Evolutionary conservation across 306 rosid genomes (phyloP), one percentile per base, ranked within the genome.

Genomic region (Astragalus membranaceus): DNA sequence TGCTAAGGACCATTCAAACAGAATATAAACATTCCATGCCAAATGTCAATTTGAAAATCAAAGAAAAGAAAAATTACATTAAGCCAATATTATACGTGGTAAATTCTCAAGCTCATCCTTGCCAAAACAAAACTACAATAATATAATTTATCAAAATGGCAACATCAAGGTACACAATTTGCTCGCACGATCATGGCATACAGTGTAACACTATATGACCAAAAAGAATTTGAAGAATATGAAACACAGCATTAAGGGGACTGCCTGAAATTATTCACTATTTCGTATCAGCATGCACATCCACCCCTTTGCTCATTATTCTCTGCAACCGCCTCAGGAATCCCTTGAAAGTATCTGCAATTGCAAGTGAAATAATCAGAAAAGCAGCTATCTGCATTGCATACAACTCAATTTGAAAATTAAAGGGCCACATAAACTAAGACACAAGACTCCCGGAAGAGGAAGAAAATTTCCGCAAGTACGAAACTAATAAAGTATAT

Each of bases 291-390:
- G 86, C 99, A 94, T 52, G 96, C 90, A 49, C 99, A 94, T 56
- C 99, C 97, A 55, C 97, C 75, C 33, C 91, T 75, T 60, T 85
- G 97, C 82, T 89, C 96, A 5, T 78, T 74, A 7, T 78, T 74
- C 81, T 91, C 99, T 30, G 88, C 64, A 59, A 76, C 92, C 3
- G 86, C 84, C 67, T 94, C 99, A 3, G 97, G 95, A 67, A 91
- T 78, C 35, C 95, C 96, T 79, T 94, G 99, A 82, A 94, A 94
- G 74, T 94, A 94, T 80, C 97, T 94, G 87, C 78, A 80, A 66
- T 79, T 60, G 12, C 70, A 26, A 78, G 37, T 74, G 66, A 20
- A 67, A 44, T 4, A 32, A 49, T 57, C 63, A 35, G 63, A 30
- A 37, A 56, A 30, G 23, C 72, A 42, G 44, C 50, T 10, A 44